phyloP scores from a whole-genome alignment of 352 stramenopile genomes.

The Pythium brachiatum region DNA sequence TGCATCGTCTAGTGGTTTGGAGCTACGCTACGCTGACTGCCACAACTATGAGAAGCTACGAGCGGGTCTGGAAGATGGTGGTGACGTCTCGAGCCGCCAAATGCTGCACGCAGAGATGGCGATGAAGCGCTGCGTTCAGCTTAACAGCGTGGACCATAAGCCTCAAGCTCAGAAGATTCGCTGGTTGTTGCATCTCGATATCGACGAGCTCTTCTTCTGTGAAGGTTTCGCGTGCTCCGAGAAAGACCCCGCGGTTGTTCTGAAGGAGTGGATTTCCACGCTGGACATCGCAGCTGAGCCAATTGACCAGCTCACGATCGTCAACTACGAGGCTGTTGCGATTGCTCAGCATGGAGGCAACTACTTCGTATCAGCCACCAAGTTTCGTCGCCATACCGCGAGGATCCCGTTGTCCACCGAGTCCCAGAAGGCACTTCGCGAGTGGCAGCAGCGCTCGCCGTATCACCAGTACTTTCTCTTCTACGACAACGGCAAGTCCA shows the following conservation, averaged over 20 bases:
- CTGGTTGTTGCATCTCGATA: slow-evolving; percentile 41
- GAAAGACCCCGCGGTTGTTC: neutral
- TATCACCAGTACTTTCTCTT: slow-evolving; percentile 40
- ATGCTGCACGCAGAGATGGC: slow-evolving; percentile 36
- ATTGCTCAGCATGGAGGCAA: slow-evolving; percentile 20
- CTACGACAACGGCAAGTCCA: slow-evolving; percentile 47
- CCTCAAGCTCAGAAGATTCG: slow-evolving; percentile 8
- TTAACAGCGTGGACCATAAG: neutral
- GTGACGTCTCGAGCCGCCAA: slow-evolving; percentile 32
- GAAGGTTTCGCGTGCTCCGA: slow-evolving; percentile 13
- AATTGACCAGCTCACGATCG: slow-evolving; percentile 33
- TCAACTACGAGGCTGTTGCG: slow-evolving; percentile 38
- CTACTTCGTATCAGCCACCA: slow-evolving; percentile 28
- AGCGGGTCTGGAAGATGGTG: neutral
- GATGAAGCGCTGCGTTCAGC: slow-evolving; percentile 24
- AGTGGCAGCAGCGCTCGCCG: slow-evolving; percentile 31
- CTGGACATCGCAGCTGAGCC: neutral
- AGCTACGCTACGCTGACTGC: slow-evolving; percentile 15
- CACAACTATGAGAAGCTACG: slow-evolving; percentile 9
- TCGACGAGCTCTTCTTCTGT: slow-evolving; percentile 40
- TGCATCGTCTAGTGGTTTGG: neutral
- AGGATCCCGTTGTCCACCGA: slow-evolving; percentile 22
- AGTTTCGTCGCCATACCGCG: slow-evolving; percentile 30
- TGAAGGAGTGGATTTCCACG: neutral
- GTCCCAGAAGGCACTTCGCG: slow-evolving; percentile 20